Percentiles rank a stretch among this genome's conserved stretches.
Evolutionary conservation across 2,329 filamentous ascomycete genomes (phyloP).

Genomic region (Dothideomycetidae sp.): DNA sequence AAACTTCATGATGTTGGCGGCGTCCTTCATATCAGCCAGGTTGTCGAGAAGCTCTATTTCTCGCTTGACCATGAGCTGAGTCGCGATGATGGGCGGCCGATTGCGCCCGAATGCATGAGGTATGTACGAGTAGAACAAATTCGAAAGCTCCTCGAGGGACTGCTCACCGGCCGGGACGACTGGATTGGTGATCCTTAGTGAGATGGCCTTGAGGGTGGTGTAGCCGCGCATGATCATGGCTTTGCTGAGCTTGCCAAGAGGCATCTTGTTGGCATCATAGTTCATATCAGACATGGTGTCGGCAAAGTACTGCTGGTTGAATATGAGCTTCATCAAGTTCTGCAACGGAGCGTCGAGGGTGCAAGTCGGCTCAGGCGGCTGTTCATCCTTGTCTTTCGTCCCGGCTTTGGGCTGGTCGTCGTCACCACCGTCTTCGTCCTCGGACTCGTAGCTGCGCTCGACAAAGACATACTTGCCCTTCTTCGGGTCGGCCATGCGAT

Average conservation of each 20-base stretch:
- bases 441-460: conserved; percentile 60
- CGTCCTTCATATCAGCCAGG: conserved; percentile 73
- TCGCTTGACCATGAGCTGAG: conserved; percentile 45
- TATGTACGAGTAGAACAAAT: conserved; percentile 67
- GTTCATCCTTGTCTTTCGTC: conserved; percentile 6
- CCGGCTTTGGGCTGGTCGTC: conserved; percentile 13
- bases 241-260: conserved; percentile 72
- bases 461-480: conserved; percentile 61
- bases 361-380: conserved; percentile 31
- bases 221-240: conserved; percentile 62
- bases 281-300: conserved; percentile 52
- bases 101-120: conserved; percentile 68
- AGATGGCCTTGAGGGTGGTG: conserved; percentile 60
- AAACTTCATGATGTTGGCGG: conserved; percentile 60
- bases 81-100: conserved; percentile 53
- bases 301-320: conserved; percentile 61
- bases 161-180: conserved; percentile 32
- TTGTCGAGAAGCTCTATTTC: conserved; percentile 72
- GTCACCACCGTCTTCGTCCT: conserved; percentile 41
- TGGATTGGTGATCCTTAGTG: conserved; percentile 47
- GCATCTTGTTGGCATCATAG: conserved; percentile 63
- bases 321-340: conserved; percentile 64
- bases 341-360: conserved; percentile 48
- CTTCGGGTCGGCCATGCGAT: conserved; percentile 42
- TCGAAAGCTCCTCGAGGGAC: conserved; percentile 52